Evolutionary conservation across 2,329 filamentous ascomycete genomes (phyloP), one percentile per base, ranked within the genome.

Genomic region (Pseudocercospora fuligena): DNA sequence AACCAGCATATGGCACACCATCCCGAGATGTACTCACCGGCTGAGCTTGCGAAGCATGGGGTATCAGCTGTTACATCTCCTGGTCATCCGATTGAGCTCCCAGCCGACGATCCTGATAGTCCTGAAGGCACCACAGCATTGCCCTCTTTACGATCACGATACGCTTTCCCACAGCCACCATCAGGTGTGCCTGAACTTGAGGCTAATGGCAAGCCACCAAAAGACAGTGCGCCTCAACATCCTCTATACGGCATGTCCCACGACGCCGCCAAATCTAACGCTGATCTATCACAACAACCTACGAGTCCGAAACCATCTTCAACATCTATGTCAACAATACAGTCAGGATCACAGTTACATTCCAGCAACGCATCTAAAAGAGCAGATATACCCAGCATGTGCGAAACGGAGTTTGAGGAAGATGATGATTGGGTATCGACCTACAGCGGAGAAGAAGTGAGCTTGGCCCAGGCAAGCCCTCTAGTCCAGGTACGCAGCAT

Each of bases 1-100:
- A 75, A 75, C 65, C 74, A 73, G 23, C 74, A 77, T 64, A 77
- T 78, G 74, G 74, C 73, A 1, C 71, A 74, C 58, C 71, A 77
- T 66, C 74, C 75, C 12, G 74, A 76, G 57, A 65, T 76, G 70
- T 77, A 74, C 67, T 69, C 69, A 11, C 59, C 70, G 7, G 74
- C 75, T 16, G 75, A 77, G 25, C 69, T 77, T 9, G 69, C 72
- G 8, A 77, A 75, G 63, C 72, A 68, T 59, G 74, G 69, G 33
- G 60, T 71, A 14, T 40, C 63, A 46, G 60, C 65, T 7, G 60
- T 54, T 27, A 47, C 59, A 14, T 63, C 46, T 25, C 61, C 59
- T 3, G 64, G 31, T 21, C 63, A 68, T 2, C 61, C 64, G 6
- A 33, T 59, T 12, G 68, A 70, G 11, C 65, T 67, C 14, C 66